Percentiles rank a stretch among this genome's conserved stretches.
Evolutionary conservation across 192 early-diverging fungal species (phyloP).

Genomic region (Geosiphon pyriformis): DNA sequence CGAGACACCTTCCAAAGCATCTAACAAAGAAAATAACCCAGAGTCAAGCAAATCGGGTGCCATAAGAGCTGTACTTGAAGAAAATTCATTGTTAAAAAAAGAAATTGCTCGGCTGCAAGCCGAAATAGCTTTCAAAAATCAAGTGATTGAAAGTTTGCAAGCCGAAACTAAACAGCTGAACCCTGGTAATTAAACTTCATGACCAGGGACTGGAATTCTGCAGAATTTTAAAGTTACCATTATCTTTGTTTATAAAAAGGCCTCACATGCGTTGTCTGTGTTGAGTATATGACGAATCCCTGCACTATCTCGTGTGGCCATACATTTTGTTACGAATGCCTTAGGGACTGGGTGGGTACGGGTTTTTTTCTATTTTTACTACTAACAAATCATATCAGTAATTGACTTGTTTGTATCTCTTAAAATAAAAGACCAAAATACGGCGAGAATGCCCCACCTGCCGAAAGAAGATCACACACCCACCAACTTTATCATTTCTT

Average conservation of each 20-base stretch:
- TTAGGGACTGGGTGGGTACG: slow-evolving; percentile 33
- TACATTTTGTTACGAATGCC: slow-evolving; percentile 36
- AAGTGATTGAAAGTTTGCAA: slow-evolving; percentile 28
- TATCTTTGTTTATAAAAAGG: background rate
- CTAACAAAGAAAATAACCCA: background rate
- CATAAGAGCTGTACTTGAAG: background rate
- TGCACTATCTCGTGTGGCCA: slow-evolving; percentile 37
- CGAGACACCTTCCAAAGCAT: background rate
- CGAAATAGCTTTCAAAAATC: slow-evolving; percentile 32
- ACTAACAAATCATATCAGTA: background rate
- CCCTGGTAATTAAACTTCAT: background rate
- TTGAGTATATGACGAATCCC: slow-evolving; percentile 33
- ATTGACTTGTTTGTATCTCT: background rate
- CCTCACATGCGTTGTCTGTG: slow-evolving; percentile 34
- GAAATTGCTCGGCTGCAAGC: slow-evolving; percentile 27
- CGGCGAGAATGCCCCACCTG: slow-evolving; percentile 31
- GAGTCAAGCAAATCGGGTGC: background rate
- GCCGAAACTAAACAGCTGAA: background rate
- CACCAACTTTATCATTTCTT: slow-evolving; percentile 32
- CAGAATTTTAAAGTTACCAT: background rate
- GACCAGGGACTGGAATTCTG: background rate
- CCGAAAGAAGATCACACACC: slow-evolving; percentile 28
- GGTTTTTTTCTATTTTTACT: background rate
- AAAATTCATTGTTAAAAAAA: slow-evolving; percentile 26
- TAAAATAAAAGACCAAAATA: background rate